Base-by-base conservation (phyloP, 331 rosid genomes). In the Acacia concinna region DNA sequence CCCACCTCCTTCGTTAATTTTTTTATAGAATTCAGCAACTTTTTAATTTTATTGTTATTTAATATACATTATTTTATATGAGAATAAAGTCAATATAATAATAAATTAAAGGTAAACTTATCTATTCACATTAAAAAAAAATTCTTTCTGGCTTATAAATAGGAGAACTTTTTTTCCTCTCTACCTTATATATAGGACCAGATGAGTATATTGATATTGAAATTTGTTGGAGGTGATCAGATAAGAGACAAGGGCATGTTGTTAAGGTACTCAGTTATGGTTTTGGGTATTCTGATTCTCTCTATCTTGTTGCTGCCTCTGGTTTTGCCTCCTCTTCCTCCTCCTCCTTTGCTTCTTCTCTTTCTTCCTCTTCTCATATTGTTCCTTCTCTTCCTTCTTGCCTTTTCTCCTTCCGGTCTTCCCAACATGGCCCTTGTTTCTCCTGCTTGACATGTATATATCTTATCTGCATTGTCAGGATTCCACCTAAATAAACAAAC, bases 311-410 rank as follows among this genome's bases (percentile, higher is more conserved):
- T 86, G 60, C 74, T 86, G 17, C 89, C 89, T 0, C 46, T 86
- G 82, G 84, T 86, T 31, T 57, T 86, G 56, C 89, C 89, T 25
- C 89, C 89, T 43, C 79, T 86, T 46, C 89, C 89, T 0, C 89
- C 89, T 37, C 89, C 89, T 23, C 89, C 89, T 43, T 78, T 47
- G 9, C 46, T 77, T 46, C 78, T 86, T n/a, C 85, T 86, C 34
- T 71, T 86, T 38, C 28, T 86, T 25, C 90, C 90, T 0, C 70
- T 84, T 75, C 73, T 84, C 68, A 64, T 86, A 73, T 8, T 86
- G n/a, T 1, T 71, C 14, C 71, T 84, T 41, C 84, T 86, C 38
- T 62, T 86, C 38, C 18, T 86, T 46, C 35, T 86, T 0, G 90
- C 84, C 2, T 84, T 83, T 30, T 78, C 90, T 4, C 71, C 87